phyloP scores from a whole-genome alignment of 768 basidiomycete genomes.

The Lentinula aciculospora region DNA sequence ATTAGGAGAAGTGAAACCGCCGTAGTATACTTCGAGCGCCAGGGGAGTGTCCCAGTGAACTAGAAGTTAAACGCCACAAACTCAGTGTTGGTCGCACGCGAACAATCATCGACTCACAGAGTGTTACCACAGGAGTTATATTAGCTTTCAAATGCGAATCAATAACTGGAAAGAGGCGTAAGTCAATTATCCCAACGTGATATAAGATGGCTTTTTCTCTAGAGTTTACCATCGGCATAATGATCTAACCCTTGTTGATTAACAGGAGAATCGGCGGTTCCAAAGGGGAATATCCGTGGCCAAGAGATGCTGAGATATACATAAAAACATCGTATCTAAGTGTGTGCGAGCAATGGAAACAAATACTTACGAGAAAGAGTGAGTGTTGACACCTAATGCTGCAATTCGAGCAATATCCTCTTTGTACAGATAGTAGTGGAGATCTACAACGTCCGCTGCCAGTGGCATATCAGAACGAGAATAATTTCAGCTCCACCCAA shows the following conservation, averaged over 20 bases:
- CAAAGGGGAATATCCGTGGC: conserved; percentile 47
- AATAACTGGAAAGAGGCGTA: conserved; percentile 26
- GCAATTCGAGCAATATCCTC: conserved; percentile 42
- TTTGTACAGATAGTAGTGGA: conserved; percentile 52
- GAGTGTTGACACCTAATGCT: conserved; percentile 45
- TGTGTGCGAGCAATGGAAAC: background rate
- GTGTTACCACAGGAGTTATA: conserved; percentile 41
- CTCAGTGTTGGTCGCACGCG: background rate
- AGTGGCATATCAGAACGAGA: background rate
- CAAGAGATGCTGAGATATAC: conserved; percentile 35
- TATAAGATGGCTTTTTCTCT: background rate
- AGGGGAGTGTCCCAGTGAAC: conserved; percentile 49
- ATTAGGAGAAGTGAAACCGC: conserved; percentile 39
- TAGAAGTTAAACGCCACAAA: conserved; percentile 11
- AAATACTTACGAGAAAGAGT: conserved; percentile 41
- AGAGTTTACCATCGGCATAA: conserved; percentile 34
- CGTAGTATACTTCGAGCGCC: conserved; percentile 41
- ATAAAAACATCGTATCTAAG: background rate
- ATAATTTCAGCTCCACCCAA: background rate
- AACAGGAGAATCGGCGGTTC: conserved; percentile 40
- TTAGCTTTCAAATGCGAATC: conserved; percentile 36
- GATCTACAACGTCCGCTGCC: conserved; percentile 39
- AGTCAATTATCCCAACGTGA: background rate
- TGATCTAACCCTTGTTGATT: conserved; percentile 41
- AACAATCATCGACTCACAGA: conserved; percentile 28